Evolutionary conservation across 1,139 yeast species (phyloP), one percentile per base, ranked within the genome.

Genomic region (Hansenula lynferdii): DNA sequence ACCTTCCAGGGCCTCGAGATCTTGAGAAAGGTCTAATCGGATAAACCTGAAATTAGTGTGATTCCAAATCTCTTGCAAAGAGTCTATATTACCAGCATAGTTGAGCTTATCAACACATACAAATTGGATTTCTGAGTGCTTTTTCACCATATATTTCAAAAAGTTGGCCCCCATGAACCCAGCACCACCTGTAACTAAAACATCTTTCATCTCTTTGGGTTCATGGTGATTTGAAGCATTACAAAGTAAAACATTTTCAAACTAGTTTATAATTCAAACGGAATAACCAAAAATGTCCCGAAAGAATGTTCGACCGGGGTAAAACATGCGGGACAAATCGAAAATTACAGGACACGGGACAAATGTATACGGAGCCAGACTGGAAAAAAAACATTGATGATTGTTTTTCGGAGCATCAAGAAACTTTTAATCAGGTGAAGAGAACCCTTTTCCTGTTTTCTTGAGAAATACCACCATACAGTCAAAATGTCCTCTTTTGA

Each of bases 101-200:
- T 65, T 69, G 21, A 75, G 53, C 40, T 68, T 69, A 49, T 77
- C 84, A 31, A 72, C 57, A 47, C 80, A 73, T 4, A 69, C 55
- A 36, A 77, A 68, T 14, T 51, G 54, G 47, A 61, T 62, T 20
- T 55, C 45, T 1, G 77, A 75, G 47, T 71, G 65, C 17, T 54
- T 56, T 3, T 42, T 33, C 1, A 70, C 69, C 37, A 71, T 54
- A 41, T 59, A 57, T n/a, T 67, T 60, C 16, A 73, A 61, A 42
- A 72, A 61, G 61, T 76, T 68, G 2, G 77, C 70, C 1, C 80
- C 81, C 8, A 36, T 15, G 16, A 36, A 36, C 18, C 34, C 34
- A 17, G 34, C 34, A 11, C 34, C 34, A 16, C 34, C 34, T 12
- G 34, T 31, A 6, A 31, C 12, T 5, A 31, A 15, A 16, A 31